Base-by-base conservation (phyloP, 2,329 filamentous ascomycete species). In the Colletotrichum tropicicola region DNA sequence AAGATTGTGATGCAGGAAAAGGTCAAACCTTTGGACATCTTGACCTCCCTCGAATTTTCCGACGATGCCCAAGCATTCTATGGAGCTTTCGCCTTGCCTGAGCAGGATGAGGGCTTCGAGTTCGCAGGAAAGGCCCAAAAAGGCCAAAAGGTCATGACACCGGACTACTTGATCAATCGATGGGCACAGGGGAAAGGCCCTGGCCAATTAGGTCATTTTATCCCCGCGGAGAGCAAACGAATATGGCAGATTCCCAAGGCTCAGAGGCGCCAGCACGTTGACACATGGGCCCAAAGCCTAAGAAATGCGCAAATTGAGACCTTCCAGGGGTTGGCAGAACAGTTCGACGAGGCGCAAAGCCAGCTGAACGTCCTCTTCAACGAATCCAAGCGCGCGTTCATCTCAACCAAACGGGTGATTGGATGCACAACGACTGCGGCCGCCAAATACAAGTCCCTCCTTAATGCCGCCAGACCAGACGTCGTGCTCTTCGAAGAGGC, bases 361-460 rank as follows among this genome's bases (percentile, higher is more conserved):
- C 72, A 73, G 5, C 69, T 89, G 1, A 75, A 80, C 1, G 76
- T 75, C 2, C 72, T 88, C 0, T 81, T 81, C 19, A 78, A 75
- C 6, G 78, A 85, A 45, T 76, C 69, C 3, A 79, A 82, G 19
- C 74, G 77, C 0, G 59, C 71, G 0, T 78, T 83, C 0, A 79
- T 92, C 3, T 74, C 76, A n/a, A 72, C 70, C 0, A 91, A 87
- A 69, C 79, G 84, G 1, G 82, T 94, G 12, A 89, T 94, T 44
- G 90, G 83, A 0, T 92, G 89, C 67, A 94, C 91, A 0, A 93
- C 91, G 0, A 93, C 89, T 0, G 89, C 80, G 0, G 90, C 90
- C 0, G 89, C 91, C 0, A 92, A 83, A 75, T 85, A 91, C 53
- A 76, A 81, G 0, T 75, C 82, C 0, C 78, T 85, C 1, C 81